Evolutionary conservation across 1,284 basidiomycete species (phyloP).

Genomic region (Inonotus hispidus): DNA sequence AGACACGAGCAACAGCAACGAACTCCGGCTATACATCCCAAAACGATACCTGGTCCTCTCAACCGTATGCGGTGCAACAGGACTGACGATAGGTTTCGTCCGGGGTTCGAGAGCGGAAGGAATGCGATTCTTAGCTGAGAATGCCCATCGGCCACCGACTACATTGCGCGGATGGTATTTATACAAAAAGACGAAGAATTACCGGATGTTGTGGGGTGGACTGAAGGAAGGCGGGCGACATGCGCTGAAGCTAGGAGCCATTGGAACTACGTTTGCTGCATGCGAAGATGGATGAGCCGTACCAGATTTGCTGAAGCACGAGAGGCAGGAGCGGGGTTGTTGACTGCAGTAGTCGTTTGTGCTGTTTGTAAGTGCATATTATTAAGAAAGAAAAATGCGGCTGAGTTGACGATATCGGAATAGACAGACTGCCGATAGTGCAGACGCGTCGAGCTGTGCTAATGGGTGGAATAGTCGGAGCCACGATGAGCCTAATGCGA

Average conservation of each 20-base stretch:
- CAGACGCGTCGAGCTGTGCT: constrained; percentile 42
- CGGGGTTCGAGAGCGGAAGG: constrained; percentile 56
- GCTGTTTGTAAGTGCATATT: constrained; percentile 51
- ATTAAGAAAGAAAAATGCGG: not conserved
- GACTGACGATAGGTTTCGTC: constrained; percentile 61
- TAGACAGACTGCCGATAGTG: constrained; percentile 59
- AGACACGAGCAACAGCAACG: not conserved
- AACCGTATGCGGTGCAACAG: constrained; percentile 50
- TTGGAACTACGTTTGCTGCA: constrained; percentile 59
- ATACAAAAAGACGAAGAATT: constrained; percentile 91
- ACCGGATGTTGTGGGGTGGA: constrained; percentile 70
- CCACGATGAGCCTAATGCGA: constrained; percentile 46
- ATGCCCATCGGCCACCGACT: constrained; percentile 68
- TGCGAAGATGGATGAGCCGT: constrained; percentile 57
- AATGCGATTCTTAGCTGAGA: constrained; percentile 49
- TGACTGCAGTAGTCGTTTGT: constrained; percentile 54
- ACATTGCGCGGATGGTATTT: constrained; percentile 87
- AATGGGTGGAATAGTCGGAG: constrained; percentile 51
- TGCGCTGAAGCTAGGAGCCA: constrained; percentile 47
- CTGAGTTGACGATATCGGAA: constrained; percentile 12
- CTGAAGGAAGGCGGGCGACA: constrained; percentile 60
- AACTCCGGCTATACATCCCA: constrained; percentile 34
- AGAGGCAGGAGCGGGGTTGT: constrained; percentile 60
- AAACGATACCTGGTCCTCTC: constrained; percentile 43
- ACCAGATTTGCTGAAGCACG: constrained; percentile 40